These are phyloP conservation scores for Aureobasidium sp. DNA, from an alignment of 2,329 filamentous ascomycete genomes.

Conservation along the genomic window DNA sequence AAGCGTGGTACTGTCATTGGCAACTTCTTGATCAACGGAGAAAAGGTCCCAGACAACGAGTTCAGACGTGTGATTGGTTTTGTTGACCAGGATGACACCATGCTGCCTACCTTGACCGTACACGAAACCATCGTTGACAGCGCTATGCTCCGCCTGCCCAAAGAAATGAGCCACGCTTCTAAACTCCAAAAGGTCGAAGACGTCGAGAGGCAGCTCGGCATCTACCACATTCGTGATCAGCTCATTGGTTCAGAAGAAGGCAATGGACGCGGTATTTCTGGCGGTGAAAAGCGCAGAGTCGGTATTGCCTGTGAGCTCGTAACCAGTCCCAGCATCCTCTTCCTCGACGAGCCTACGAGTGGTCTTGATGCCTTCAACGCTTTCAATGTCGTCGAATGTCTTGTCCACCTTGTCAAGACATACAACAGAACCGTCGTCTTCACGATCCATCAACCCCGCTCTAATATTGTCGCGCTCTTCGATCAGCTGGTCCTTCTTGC, in stretches of 20 bases:
- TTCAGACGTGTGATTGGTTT: slow-evolving; percentile 93
- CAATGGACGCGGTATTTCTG: slow-evolving; percentile 88
- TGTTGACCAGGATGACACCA: slow-evolving; percentile 96
- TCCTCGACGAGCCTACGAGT: slow-evolving; percentile 94
- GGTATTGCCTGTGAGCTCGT: slow-evolving; percentile 97
- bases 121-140: slow-evolving; percentile 97
- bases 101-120: slow-evolving; percentile 90
- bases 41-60: slow-evolving; percentile 75
- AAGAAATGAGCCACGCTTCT: slow-evolving; percentile 77
- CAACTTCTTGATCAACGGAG: slow-evolving; percentile 87
- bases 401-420: slow-evolving; percentile 88
- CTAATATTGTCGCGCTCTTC: slow-evolving; percentile 96
- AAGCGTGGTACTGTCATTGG: slow-evolving; percentile 76
- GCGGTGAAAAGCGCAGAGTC: slow-evolving; percentile 91
- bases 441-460: slow-evolving; percentile 95
- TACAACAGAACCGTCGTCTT: slow-evolving; percentile 97
- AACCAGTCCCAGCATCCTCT: slow-evolving; percentile 93
- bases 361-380: slow-evolving; percentile 95
- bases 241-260: slow-evolving; percentile 94
- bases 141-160: slow-evolving; percentile 82
- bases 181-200: slow-evolving; percentile 90
- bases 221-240: slow-evolving; percentile 88
- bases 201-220: slow-evolving; percentile 92
- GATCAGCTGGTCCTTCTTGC: slow-evolving; percentile 89
- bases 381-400: slow-evolving; percentile 94